Conservation (phyloP, 192 early-diverging fungal species). For the Ambispora gerdemannii region DNA sequence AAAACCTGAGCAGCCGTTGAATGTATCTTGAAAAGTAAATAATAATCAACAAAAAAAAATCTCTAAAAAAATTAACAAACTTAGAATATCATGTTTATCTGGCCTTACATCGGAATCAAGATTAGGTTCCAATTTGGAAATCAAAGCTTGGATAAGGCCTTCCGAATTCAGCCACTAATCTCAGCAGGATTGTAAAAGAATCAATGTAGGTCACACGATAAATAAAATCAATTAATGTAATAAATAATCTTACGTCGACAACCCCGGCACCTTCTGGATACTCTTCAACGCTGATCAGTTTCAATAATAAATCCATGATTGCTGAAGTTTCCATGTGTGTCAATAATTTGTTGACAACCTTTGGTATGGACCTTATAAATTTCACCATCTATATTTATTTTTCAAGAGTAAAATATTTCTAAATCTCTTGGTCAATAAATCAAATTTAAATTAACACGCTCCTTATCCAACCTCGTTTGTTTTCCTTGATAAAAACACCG, state of each 20-base stretch:
- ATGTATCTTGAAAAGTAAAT: constrained; percentile 50
- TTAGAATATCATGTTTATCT: too few species aligned
- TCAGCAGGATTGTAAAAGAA: not conserved
- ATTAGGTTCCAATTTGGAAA: constrained; percentile 76
- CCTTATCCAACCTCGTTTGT: constrained; percentile 66
- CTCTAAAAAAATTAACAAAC: too few species aligned
- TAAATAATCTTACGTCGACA: constrained; percentile 59
- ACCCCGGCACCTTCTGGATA: constrained; percentile 80
- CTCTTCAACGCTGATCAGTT: constrained; percentile 90
- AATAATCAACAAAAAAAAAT: too few species aligned
- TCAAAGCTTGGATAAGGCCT: constrained; percentile 71
- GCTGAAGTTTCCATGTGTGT: constrained; percentile 83
- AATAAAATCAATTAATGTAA: not conserved
- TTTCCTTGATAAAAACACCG: constrained; percentile 83
- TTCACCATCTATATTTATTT: constrained; percentile 65
- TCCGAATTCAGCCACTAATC: constrained; percentile 83
- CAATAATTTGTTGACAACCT: constrained; percentile 74
- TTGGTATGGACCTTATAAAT: constrained; percentile 76
- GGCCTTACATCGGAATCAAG: constrained; percentile 71
- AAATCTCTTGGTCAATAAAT: too few species aligned
- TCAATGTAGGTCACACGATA: constrained; percentile 12
- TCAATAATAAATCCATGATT: constrained; percentile 88
- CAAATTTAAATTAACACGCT: not conserved
- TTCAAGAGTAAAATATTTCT: too few species aligned
- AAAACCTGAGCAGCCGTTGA: constrained; percentile 79